Base-by-base conservation (phyloP, 305 asterid species). In the Plantago coronopus region DNA sequence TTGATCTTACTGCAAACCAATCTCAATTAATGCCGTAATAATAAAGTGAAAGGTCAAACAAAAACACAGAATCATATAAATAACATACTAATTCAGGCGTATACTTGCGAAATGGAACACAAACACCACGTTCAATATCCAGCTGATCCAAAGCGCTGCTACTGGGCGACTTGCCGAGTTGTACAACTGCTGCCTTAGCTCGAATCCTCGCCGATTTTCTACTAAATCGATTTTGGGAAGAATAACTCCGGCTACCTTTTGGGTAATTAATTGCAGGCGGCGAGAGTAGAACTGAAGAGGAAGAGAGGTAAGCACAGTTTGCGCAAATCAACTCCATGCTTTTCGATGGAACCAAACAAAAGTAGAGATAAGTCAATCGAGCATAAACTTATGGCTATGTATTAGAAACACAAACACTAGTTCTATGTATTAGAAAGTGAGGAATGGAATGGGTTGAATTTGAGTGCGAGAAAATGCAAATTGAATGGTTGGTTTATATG, bases 81-180 rank as follows among this genome's bases (percentile, higher is more conserved):
- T 9, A 8, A 67, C 87, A 42, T 79, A 89, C 97, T 45, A 70
- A 69, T 82, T 81, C 79, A 0, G 98, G 97, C 12, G 87, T 78
- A 65, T 93, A 93, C 82, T 93, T 93, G 56, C 98, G 82, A 53
- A 86, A 93, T 20, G 98, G 98, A 66, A 86, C 62, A 73, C 97
- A 89, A 53, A 93, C 95, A 20, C 97, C 98, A 27, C 95, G 96
- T 71, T 93, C 98, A 45, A 89, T 66, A 69, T 93, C 98, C 55
- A 89, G 86, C 73, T 84, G 97, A 47, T 93, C 97, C 83, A 83
- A 71, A 65, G 97, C 97, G 64, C 87, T 83, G 73, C 61, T 79
- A 48, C 69, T 50, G 74, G 68, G 78, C 17, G 70, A 61, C 74
- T 72, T 73, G 23, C 38, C 69, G 25, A 74, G 48, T 66, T 66